Percentiles rank a stretch among this genome's conserved stretches.
These are phyloP conservation scores for Pythium volutum DNA, from an alignment of 352 stramenopile species.

Conservation along the genomic window DNA sequence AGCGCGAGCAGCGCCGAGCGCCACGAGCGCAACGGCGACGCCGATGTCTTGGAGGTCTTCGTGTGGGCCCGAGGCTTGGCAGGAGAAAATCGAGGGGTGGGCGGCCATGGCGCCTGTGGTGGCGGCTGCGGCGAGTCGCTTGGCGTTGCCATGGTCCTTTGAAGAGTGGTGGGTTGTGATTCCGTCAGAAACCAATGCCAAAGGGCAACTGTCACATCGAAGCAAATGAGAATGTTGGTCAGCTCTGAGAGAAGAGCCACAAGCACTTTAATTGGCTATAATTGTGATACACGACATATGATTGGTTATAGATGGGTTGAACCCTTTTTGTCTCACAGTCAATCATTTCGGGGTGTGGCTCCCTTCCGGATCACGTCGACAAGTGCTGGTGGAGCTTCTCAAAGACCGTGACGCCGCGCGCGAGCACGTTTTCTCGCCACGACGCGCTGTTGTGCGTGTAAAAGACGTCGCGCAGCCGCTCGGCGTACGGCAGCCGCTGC, in stretches of 20 bases:
- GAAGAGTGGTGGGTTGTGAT: not conserved
- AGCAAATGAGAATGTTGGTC: too few species aligned
- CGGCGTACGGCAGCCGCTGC: conserved; percentile 48
- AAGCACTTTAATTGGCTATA: too few species aligned
- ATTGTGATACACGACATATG: too few species aligned
- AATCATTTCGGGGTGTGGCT: too few species aligned
- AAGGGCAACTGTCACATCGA: too few species aligned
- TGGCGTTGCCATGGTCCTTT: not conserved
- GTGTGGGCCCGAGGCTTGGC: not conserved
- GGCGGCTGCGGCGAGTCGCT: not conserved
- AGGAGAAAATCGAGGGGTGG: not conserved
- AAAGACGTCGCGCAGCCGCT: conserved; percentile 73
- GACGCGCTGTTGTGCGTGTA: conserved; percentile 62
- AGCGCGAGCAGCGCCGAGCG: not conserved
- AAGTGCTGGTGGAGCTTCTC: conserved; percentile 31
- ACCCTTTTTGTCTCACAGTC: too few species aligned
- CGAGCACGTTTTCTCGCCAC: conserved; percentile 63
- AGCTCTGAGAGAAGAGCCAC: too few species aligned
- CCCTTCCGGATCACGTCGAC: not conserved
- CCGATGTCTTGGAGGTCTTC: conserved; percentile 31
- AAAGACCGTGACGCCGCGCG: conserved; percentile 50
- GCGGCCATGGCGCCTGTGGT: too few species aligned
- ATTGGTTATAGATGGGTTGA: too few species aligned
- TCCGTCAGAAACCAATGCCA: not conserved
- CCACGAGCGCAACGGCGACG: not conserved